Evolutionary conservation across 2,329 filamentous ascomycete genomes (phyloP), one percentile per base, ranked within the genome.

Genomic region (Lachnellula arida): DNA sequence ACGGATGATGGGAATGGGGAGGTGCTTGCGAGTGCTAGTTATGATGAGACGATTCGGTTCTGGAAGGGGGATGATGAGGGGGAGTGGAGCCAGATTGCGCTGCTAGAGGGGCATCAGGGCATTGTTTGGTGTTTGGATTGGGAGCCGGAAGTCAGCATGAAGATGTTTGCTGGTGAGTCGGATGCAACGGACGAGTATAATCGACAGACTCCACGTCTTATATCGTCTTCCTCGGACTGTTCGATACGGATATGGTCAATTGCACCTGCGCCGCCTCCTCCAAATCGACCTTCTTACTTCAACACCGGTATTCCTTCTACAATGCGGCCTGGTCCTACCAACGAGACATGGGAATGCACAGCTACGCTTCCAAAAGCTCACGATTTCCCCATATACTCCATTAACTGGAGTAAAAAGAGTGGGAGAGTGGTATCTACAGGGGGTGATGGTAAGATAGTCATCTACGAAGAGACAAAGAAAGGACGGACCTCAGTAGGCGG

Each of bases 91-190:
- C 96, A 93, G 68, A 88, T 96, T 28, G 82, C 88, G 9, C 82
- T 91, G 46, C 76, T 97, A 25, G 83, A 87, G 63, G 91, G 89
- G 0, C 93, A 97, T 69, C 76, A 75, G 28, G 89, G 87, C 2
- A 99, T 94, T 2, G 92, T 97, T 11, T 99, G 94, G 94, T 88
- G 85, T 62, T 70, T 97, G 14, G 86, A 92, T 73, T 91, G 79
- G 82, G 89, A 82, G 77, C 74, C 68, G 64, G 72, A 63, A 49
- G 60, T 66, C 44, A 63, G 58, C 39, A 58, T 62, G 40, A 61
- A 61, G 43, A 49, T 46, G 12, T 62, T 61, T 44, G 42, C 48
- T 17, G 12, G 19, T 6, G 50, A 51, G 6, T 34, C 51, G 12
- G 51, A 59, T 23, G 43, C 46, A 3, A 73, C 74, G 6, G 70